Evolutionary conservation across 139 green algal species (phyloP), one percentile per base, ranked within the genome.

Genomic region (Volvox africanus): DNA sequence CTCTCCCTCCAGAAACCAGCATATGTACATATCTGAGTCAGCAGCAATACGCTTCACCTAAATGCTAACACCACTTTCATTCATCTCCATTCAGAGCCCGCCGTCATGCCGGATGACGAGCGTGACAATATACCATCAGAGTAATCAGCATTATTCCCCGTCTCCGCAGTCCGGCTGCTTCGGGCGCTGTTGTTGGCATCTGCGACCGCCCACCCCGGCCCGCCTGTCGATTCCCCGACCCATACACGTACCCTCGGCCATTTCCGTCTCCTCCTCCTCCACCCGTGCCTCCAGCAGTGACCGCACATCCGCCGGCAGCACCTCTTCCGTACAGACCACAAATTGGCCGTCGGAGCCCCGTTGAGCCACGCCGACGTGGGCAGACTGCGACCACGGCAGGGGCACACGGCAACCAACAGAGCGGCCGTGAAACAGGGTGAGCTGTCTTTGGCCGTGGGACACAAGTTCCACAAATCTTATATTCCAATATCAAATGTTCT

Each of bases 221-320:
- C 65, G 2, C 65, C 65, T 28, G 21, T 26, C 65, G 65, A 73
- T 28, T 9, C 65, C 21, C 65, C 2, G 9, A 73, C 65, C 6
- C 6, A 24, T 9, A 24, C 6, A 28, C 83, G 50, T 44, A 89
- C 85, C 85, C 44, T 89, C 69, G 1, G 44, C 71, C 71, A 89
- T 71, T 73, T 89, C 37, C 14, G 69, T 55, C 85, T 89, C 85
- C 85, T 89, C 85, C 71, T 82, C 44, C 71, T 73, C 71, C 71
- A 50, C n/a, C 16, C 85, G 85, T 13, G 18, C 44, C 85, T 89
- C 85, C 71, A 89, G 37, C 33, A 36, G 21, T 30, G 71, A 37
- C 1, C 85, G 69, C 28, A 61, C 20, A 11, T 20, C 12, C 14
- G 71, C 9, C 6, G 85, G 1, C 37, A 82, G 28, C 44, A 73